Percentiles rank a stretch among this genome's conserved stretches.
Evolutionary conservation across 1,284 basidiomycete genomes (phyloP).

Genomic region (Vanrija sp.): DNA sequence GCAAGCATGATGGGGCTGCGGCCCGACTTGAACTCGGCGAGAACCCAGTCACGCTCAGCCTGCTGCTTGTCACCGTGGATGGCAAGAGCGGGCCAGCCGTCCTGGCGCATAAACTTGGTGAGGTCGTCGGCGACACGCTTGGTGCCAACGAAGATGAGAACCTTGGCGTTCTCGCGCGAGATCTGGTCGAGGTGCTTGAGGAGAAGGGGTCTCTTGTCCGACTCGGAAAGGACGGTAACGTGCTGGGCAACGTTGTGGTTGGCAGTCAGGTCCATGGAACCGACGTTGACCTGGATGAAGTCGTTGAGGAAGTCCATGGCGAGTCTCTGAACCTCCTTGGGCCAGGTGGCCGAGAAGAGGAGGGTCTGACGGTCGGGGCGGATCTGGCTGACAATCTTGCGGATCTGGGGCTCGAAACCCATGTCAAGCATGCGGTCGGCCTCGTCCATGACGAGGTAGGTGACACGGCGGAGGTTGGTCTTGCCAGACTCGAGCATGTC

Average conservation of each 20-base stretch:
- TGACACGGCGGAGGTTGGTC: slow-evolving; percentile 91
- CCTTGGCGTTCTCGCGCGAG: slow-evolving; percentile 94
- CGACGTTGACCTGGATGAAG: slow-evolving; percentile 98
- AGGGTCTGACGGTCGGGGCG: slow-evolving; percentile 92
- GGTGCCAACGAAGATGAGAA: slow-evolving; percentile 96
- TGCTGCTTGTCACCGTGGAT: slow-evolving; percentile 97
- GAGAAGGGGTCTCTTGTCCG: slow-evolving; percentile 93
- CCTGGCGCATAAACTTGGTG: slow-evolving; percentile 92
- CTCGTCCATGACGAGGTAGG: slow-evolving; percentile 98
- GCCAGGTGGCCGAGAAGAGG: slow-evolving; percentile 99
- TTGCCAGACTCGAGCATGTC: slow-evolving; percentile 96
- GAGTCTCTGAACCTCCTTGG: slow-evolving; percentile 97
- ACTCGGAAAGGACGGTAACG: slow-evolving; percentile 94
- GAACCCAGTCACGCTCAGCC: slow-evolving; percentile 94
- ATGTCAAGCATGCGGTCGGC: slow-evolving; percentile 64
- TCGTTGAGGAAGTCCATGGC: slow-evolving; percentile 95
- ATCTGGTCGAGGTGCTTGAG: slow-evolving; percentile 98
- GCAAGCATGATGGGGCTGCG: slow-evolving; percentile 97
- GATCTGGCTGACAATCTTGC: slow-evolving; percentile 96
- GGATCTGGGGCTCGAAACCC: slow-evolving; percentile 97
- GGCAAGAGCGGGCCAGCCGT: slow-evolving; percentile 97
- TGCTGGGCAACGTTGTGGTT: slow-evolving; percentile 98
- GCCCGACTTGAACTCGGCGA: slow-evolving; percentile 96
- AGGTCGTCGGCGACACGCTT: slow-evolving; percentile 98
- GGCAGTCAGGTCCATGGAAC: slow-evolving; percentile 95